Conservation (phyloP, 345 rosid species). For the Reutealis trisperma region DNA sequence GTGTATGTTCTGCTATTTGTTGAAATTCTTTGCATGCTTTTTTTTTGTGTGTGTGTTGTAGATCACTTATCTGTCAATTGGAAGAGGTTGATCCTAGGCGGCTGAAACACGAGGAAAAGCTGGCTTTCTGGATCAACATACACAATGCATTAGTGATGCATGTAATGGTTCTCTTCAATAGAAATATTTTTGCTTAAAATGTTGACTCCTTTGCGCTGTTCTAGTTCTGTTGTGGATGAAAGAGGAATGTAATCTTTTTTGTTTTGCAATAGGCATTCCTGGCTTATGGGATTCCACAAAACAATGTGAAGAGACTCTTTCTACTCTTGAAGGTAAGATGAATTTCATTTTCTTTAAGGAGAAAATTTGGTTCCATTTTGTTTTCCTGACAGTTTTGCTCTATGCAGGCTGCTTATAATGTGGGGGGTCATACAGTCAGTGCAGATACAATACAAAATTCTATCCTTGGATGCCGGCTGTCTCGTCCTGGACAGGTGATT, state of each 20-base stretch:
- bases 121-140: slow-evolving; percentile 95
- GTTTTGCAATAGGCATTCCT: slow-evolving; percentile 61
- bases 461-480: slow-evolving; percentile 83
- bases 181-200: not conserved
- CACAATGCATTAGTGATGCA: slow-evolving; percentile 97
- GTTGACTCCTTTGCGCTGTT: not conserved
- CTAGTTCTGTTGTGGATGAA: slow-evolving; percentile 15
- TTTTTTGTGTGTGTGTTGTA: slow-evolving; percentile 31
- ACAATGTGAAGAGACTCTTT: slow-evolving; percentile 78
- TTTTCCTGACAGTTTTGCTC: slow-evolving; percentile 22
- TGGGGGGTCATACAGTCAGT: slow-evolving; percentile 88
- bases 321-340: slow-evolving; percentile 70
- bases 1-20: not conserved
- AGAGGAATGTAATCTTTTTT: slow-evolving; percentile 10
- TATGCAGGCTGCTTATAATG: slow-evolving; percentile 87
- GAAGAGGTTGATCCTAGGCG: slow-evolving; percentile 75
- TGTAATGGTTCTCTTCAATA: slow-evolving; percentile 49
- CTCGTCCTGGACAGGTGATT: slow-evolving; percentile 93
- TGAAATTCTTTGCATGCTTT: slow-evolving; percentile 5
- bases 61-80: slow-evolving; percentile 74
- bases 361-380: not conserved
- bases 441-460: slow-evolving; percentile 77
- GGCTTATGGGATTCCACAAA: slow-evolving; percentile 91
- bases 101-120: slow-evolving; percentile 82
- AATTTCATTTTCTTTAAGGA: not conserved